A percentile compares a stretch with the other conserved stretches of the same genome.
Conservation (phyloP, 2,329 filamentous ascomycete species). For the Aspergillus cejpii region DNA sequence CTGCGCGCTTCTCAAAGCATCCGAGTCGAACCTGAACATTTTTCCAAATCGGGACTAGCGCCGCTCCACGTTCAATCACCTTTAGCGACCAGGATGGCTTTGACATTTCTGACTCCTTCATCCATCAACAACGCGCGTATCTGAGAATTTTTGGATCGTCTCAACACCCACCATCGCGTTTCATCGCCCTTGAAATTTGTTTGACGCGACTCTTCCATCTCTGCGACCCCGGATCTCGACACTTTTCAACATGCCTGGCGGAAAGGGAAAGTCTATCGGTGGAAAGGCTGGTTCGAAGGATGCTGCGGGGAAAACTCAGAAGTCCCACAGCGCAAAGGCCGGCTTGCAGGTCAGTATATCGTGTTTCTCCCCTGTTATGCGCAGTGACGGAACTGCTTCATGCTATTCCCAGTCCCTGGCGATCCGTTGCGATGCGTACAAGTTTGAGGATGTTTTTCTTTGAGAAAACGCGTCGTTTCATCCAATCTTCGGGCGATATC, state of each 20-base stretch:
- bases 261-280: conserved; percentile 88
- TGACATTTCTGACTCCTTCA: conserved; percentile 39
- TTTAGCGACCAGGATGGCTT: conserved; percentile 35
- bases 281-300: conserved; percentile 87
- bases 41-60: conserved; percentile 36
- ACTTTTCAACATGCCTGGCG: conserved; percentile 60
- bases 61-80: conserved; percentile 20
- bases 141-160: conserved; percentile 23
- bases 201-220: conserved; percentile 24
- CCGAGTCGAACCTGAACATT: conserved; percentile 16
- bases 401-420: neutral
- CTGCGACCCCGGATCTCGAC: conserved; percentile 23
- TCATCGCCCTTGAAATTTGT: conserved; percentile 16
- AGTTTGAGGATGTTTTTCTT: neutral
- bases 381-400: neutral
- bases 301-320: conserved; percentile 80
- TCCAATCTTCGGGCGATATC: neutral
- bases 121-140: conserved; percentile 41
- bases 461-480: neutral
- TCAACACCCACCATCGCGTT: conserved; percentile 24
- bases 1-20: conserved; percentile 3
- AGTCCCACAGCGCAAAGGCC: conserved; percentile 87
- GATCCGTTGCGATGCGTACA: conserved; percentile 4
- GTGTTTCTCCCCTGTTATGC: conserved; percentile 7
- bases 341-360: conserved; percentile 75